Evolutionary conservation across 768 basidiomycete genomes (phyloP).

Genomic region (Boletus eberwhitei): DNA sequence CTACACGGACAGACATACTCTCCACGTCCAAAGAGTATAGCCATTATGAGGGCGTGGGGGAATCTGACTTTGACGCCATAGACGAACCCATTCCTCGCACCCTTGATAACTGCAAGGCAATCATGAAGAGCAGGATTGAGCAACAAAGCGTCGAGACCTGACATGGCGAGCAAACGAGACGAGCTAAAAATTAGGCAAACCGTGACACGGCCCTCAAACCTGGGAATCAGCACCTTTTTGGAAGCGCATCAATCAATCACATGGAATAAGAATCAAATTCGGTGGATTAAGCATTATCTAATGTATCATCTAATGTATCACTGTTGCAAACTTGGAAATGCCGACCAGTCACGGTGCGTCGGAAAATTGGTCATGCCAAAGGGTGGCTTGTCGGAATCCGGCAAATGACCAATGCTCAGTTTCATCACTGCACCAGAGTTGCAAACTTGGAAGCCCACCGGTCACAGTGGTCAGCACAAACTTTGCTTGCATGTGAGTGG

Average conservation of each 20-base stretch:
- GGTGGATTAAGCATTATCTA: background rate
- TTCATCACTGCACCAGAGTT: too few relatives aligned
- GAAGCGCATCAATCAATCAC: slow-evolving; percentile 25
- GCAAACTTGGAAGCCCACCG: too few relatives aligned
- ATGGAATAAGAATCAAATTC: slow-evolving; percentile 9
- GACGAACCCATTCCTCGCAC: slow-evolving; percentile 85
- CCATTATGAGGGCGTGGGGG: slow-evolving; percentile 96
- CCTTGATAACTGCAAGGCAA: slow-evolving; percentile 89
- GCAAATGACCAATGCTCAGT: too few relatives aligned
- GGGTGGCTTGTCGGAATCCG: too few relatives aligned
- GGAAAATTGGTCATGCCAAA: too few relatives aligned
- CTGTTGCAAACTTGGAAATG: too few relatives aligned
- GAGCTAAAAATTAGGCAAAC: background rate
- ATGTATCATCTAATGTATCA: too few relatives aligned
- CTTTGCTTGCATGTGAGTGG: too few relatives aligned
- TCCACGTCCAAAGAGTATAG: slow-evolving; percentile 88
- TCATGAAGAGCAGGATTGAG: slow-evolving; percentile 81
- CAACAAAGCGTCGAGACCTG: slow-evolving; percentile 24
- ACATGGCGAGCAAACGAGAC: slow-evolving; percentile 17
- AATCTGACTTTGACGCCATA: slow-evolving; percentile 91
- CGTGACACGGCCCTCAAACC: background rate
- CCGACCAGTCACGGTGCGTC: too few relatives aligned
- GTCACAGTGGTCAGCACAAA: too few relatives aligned
- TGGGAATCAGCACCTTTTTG: background rate
- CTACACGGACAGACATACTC: slow-evolving; percentile 53